These are phyloP conservation scores for Prunus campanulata DNA, from an alignment of 306 rosid species.

Conservation along the genomic window DNA sequence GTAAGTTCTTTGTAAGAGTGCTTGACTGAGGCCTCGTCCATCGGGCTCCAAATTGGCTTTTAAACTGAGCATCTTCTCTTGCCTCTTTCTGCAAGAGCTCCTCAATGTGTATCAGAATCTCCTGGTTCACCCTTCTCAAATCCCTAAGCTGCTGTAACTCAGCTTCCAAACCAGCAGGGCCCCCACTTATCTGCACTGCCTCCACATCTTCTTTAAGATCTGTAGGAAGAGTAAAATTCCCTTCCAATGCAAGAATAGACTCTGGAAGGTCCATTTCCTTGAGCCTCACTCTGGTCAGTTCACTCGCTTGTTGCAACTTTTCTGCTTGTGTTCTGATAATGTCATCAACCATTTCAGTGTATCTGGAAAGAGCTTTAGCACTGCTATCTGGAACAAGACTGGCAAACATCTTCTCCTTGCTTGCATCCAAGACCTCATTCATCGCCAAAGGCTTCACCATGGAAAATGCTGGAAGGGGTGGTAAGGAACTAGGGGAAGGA, in stretches of 20 bases:
- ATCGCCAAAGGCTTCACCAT: slow-evolving; percentile 88
- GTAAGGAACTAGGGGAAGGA: slow-evolving; percentile 65
- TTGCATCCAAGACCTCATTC: slow-evolving; percentile 90
- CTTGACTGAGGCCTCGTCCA: slow-evolving; percentile 99
- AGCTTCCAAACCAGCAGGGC: slow-evolving; percentile 87
- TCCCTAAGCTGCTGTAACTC: slow-evolving; percentile 94
- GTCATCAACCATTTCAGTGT: slow-evolving; percentile 93
- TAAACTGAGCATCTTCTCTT: slow-evolving; percentile 89
- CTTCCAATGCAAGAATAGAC: slow-evolving; percentile 94
- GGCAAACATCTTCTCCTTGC: slow-evolving; percentile 93
- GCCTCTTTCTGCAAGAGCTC: slow-evolving; percentile 92
- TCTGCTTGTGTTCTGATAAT: slow-evolving; percentile 93
- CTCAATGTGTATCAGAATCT: slow-evolving; percentile 80
- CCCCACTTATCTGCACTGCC: slow-evolving; percentile 97
- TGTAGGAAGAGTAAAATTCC: slow-evolving; percentile 72
- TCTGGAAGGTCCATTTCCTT: slow-evolving; percentile 99
- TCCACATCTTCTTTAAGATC: slow-evolving; percentile 90
- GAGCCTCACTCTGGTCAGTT: slow-evolving; percentile 88
- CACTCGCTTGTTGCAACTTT: slow-evolving; percentile 93
- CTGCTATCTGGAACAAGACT: slow-evolving; percentile 92
- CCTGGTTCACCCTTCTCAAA: slow-evolving; percentile 92
- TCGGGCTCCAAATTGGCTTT: slow-evolving; percentile 89
- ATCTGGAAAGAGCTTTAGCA: slow-evolving; percentile 92
- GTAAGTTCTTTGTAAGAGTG: slow-evolving; percentile 91
- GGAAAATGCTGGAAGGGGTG: slow-evolving; percentile 78